Conservation (phyloP, 768 basidiomycete species). For the Rhizopogon rudus region DNA sequence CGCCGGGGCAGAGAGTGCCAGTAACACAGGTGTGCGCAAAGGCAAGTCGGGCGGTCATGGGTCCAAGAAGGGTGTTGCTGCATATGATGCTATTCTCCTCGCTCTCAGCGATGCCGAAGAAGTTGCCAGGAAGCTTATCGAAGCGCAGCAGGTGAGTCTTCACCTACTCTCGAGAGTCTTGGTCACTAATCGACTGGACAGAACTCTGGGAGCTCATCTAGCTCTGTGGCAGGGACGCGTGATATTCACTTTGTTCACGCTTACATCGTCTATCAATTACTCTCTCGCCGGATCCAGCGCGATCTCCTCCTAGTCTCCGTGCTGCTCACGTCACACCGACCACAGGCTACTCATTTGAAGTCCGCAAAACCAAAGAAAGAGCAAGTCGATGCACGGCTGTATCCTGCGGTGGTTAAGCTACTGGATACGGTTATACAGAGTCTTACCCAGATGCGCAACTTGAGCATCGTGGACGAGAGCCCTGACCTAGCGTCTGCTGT, state of each 20-base stretch:
- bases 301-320: constrained; percentile 78
- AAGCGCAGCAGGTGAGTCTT: constrained; percentile 71
- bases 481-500: constrained; percentile 76
- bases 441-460: constrained; percentile 74
- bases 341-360: constrained; percentile 12
- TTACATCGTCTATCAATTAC: constrained; percentile 83
- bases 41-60: constrained; percentile 30
- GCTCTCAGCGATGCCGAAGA: constrained; percentile 89
- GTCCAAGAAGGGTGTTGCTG: constrained; percentile 75
- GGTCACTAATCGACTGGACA: constrained; percentile 17
- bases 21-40: constrained; percentile 29
- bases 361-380: constrained; percentile 32
- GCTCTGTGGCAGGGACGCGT: constrained; percentile 43
- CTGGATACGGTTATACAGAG: constrained; percentile 85
- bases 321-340: constrained; percentile 43
- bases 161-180: background rate
- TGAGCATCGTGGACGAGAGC: constrained; percentile 85
- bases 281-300: constrained; percentile 83
- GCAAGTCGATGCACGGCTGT: constrained; percentile 66
- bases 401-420: constrained; percentile 83
- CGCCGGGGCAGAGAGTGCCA: constrained; percentile 21
- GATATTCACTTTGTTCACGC: constrained; percentile 84
- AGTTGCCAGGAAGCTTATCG: constrained; percentile 71
- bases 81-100: constrained; percentile 81
- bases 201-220: constrained; percentile 35